These are phyloP conservation scores for Gossypium davidsonii DNA, from an alignment of 441 rosid species.

Conservation along the genomic window DNA sequence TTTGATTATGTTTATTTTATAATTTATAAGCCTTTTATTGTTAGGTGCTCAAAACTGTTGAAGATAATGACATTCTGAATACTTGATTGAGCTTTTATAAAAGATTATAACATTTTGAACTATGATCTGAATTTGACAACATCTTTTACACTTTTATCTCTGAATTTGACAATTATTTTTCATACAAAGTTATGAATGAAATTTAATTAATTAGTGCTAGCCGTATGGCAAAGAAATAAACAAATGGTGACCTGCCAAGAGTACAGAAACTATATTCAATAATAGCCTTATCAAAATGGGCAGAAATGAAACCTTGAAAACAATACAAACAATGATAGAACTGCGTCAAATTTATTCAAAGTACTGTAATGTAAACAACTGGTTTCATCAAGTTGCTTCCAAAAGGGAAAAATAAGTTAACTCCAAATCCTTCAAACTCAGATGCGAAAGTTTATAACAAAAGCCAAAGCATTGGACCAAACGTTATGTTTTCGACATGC, in stretches of 20 bases:
- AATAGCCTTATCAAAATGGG: background rate
- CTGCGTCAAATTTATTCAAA: background rate
- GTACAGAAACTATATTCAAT: background rate
- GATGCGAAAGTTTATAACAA: background rate
- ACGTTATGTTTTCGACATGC: slow-evolving; percentile 13
- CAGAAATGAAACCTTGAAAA: background rate
- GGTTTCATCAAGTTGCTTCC: background rate
- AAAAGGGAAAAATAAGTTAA: background rate
- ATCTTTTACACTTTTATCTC: too few relatives aligned
- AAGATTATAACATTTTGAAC: too few relatives aligned
- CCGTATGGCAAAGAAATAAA: background rate
- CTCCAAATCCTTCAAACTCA: slow-evolving; percentile 1
- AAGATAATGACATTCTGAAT: background rate
- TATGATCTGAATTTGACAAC: too few relatives aligned
- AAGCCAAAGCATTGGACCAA: slow-evolving; percentile 6
- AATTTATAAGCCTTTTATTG: background rate
- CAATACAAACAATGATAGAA: background rate
- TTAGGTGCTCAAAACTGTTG: background rate
- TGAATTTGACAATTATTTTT: too few relatives aligned
- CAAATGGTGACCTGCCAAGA: background rate
- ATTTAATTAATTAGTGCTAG: background rate
- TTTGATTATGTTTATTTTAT: background rate
- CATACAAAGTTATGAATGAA: background rate
- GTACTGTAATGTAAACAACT: background rate
- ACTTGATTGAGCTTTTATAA: too few relatives aligned